These are phyloP conservation scores for Litchi chinensis DNA, from an alignment of 345 rosid genomes.

Conservation along the genomic window DNA sequence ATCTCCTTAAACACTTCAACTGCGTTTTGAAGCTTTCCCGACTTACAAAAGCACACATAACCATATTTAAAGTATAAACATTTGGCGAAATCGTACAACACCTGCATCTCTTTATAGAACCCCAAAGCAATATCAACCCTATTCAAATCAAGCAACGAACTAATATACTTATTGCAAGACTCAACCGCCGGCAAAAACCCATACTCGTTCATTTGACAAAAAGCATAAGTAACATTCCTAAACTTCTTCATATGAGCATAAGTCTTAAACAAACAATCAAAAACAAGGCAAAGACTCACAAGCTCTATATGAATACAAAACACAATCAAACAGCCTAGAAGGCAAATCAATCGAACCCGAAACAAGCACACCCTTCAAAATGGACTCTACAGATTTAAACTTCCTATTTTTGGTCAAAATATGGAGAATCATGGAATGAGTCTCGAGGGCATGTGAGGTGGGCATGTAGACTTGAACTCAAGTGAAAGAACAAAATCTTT, in stretches of 20 bases:
- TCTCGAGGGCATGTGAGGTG: constrained; percentile 52
- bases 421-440: constrained; percentile 65
- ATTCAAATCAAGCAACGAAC: constrained; percentile 55
- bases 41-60: constrained; percentile 60
- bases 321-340: constrained; percentile 53
- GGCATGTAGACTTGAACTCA: constrained; percentile 52
- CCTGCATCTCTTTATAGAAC: constrained; percentile 69
- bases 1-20: constrained; percentile 34
- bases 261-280: constrained; percentile 70
- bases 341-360: constrained; percentile 38
- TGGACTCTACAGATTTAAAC: constrained; percentile 68
- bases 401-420: constrained; percentile 64
- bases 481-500: constrained; percentile 72
- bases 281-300: constrained; percentile 81
- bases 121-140: constrained; percentile 65
- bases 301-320: constrained; percentile 60
- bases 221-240: constrained; percentile 61
- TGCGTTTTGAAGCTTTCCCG: constrained; percentile 65
- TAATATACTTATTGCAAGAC: constrained; percentile 81
- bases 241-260: constrained; percentile 71
- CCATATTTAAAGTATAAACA: constrained; percentile 73
- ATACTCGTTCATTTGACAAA: constrained; percentile 62
- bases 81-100: constrained; percentile 71
- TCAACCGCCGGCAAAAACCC: constrained; percentile 68
- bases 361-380: constrained; percentile 42